These are phyloP conservation scores for Torrubiellomyces zombiae DNA, from an alignment of 2,329 filamentous ascomycete genomes.

Conservation along the genomic window DNA sequence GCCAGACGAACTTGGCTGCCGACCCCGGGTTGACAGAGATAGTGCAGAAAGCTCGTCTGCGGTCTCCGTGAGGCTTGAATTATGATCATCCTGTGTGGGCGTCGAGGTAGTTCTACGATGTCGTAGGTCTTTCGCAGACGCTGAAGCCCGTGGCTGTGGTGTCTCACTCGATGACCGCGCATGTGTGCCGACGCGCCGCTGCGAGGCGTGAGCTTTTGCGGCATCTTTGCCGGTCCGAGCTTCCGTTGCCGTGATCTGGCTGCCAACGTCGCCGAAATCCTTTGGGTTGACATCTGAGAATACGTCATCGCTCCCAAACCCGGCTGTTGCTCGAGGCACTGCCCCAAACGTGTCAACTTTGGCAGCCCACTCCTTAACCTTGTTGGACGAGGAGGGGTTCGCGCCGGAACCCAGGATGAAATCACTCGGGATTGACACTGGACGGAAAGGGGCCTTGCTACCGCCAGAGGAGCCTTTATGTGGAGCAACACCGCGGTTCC, in stretches of 20 bases:
- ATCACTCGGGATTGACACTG: slow-evolving; percentile 31
- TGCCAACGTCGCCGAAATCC: slow-evolving; percentile 12
- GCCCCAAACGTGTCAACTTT: slow-evolving; percentile 33
- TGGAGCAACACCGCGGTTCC: slow-evolving; percentile 31
- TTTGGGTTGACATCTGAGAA: too few species aligned
- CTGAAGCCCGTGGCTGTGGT: slow-evolving; percentile 9
- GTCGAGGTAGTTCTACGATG: slow-evolving; percentile 12
- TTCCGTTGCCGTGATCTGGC: slow-evolving; percentile 12
- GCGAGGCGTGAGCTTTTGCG: too few species aligned
- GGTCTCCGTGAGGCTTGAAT: slow-evolving; percentile 12
- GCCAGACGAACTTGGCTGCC: slow-evolving; percentile 7
- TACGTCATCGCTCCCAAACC: slow-evolving; percentile 11
- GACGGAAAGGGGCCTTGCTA: slow-evolving; percentile 10
- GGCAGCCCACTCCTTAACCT: slow-evolving; percentile 45
- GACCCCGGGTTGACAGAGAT: slow-evolving; percentile 4
- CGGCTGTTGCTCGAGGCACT: slow-evolving; percentile 20
- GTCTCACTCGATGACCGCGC: slow-evolving; percentile 13
- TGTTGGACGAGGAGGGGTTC: slow-evolving; percentile 39
- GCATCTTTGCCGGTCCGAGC: too few species aligned
- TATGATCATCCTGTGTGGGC: slow-evolving; percentile 9
- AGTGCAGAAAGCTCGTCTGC: slow-evolving; percentile 9
- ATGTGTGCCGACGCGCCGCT: slow-evolving; percentile 10
- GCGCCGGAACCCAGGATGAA: slow-evolving; percentile 35
- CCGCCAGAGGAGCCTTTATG: slow-evolving; percentile 22
- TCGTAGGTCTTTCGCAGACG: too few species aligned